Conservation (phyloP, 768 basidiomycete species). For the Leccinum fibrillosum region DNA sequence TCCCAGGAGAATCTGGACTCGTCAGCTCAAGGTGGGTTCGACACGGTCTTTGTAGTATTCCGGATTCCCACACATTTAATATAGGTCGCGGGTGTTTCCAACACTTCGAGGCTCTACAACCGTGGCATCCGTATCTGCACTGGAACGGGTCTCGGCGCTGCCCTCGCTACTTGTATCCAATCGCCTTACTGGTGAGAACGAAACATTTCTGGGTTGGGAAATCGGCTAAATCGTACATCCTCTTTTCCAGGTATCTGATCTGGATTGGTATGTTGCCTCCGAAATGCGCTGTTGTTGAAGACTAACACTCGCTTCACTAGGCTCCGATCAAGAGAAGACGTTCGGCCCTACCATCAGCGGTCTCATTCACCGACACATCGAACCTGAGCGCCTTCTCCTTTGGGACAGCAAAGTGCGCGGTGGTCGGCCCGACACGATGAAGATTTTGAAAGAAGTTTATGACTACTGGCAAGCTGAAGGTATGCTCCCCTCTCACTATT, state of each 20-base stretch:
- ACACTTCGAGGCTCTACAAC: constrained; percentile 76
- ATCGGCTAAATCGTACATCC: constrained; percentile 1
- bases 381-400: constrained; percentile 67
- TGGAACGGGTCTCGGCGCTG: constrained; percentile 78
- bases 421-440: constrained; percentile 76
- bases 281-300: neutral
- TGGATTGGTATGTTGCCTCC: constrained; percentile 56
- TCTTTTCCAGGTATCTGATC: constrained; percentile 59
- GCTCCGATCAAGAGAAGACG: constrained; percentile 80
- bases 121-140: constrained; percentile 81
- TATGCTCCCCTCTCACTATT: constrained; percentile 16
- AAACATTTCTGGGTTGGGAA: neutral
- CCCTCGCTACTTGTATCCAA: constrained; percentile 76
- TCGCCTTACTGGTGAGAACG: constrained; percentile 60
- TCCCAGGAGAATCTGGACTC: constrained; percentile 72
- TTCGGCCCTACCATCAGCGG: constrained; percentile 78
- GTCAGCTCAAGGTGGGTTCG: constrained; percentile 63
- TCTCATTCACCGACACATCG: constrained; percentile 67
- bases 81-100: constrained; percentile 78
- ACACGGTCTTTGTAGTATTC: neutral
- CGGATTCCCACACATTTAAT: constrained; percentile 8
- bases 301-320: constrained; percentile 36
- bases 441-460: constrained; percentile 67
- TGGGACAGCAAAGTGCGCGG: constrained; percentile 78
- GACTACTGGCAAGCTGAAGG: constrained; percentile 71